These are phyloP conservation scores for Trametes coccinea DNA, from an alignment of 768 basidiomycete species.

Conservation along the genomic window DNA sequence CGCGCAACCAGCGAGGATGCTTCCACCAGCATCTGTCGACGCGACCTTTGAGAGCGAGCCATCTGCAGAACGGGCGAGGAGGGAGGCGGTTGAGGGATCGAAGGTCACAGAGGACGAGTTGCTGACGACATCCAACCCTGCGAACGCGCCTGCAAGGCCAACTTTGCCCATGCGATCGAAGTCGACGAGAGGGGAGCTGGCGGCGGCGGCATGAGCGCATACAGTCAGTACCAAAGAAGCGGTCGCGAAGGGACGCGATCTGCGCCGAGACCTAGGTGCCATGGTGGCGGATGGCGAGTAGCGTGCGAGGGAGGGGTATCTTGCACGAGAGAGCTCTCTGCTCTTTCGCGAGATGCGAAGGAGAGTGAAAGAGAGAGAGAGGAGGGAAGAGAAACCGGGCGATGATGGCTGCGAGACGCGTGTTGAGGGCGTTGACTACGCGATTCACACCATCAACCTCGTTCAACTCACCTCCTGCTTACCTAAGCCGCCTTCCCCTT, in stretches of 20 bases:
- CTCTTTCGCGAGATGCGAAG: background rate
- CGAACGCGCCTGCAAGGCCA: constrained; percentile 84
- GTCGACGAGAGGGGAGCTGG: constrained; percentile 31
- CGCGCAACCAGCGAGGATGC: constrained; percentile 71
- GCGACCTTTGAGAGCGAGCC: constrained; percentile 72
- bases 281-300: constrained; percentile 6
- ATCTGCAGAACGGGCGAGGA: constrained; percentile 62
- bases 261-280: constrained; percentile 22
- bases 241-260: constrained; percentile 21
- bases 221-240: constrained; percentile 30
- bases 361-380: constrained; percentile 7
- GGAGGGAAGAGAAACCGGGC: background rate
- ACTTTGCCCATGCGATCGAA: constrained; percentile 77
- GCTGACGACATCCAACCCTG: constrained; percentile 79
- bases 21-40: constrained; percentile 78
- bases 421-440: constrained; percentile 19
- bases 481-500: constrained; percentile 8
- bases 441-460: constrained; percentile 2
- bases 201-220: constrained; percentile 34
- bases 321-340: constrained; percentile 6
- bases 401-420: constrained; percentile 1
- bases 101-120: constrained; percentile 55
- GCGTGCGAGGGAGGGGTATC: constrained; percentile 20
- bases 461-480: constrained; percentile 11
- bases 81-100: constrained; percentile 70